phyloP scores from a whole-genome alignment of 352 stramenopile species.

The Halophytophthora polymorphica region DNA sequence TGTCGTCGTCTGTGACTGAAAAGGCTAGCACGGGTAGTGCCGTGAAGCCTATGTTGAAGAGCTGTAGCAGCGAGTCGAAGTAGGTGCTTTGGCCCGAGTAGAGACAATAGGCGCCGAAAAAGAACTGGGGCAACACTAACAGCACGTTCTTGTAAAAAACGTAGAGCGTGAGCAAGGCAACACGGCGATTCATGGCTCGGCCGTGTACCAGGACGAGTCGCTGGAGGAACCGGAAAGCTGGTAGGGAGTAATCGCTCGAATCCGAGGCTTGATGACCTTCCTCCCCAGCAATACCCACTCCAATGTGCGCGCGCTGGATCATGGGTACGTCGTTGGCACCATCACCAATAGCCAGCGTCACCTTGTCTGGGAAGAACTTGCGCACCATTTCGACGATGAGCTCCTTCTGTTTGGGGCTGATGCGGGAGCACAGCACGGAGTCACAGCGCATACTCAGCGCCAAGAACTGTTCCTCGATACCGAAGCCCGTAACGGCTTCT shows the following conservation, averaged over 20 bases:
- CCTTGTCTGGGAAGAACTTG: constrained; percentile 33
- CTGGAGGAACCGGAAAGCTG: constrained; percentile 82
- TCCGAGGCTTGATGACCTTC: constrained; percentile 86
- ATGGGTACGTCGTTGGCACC: constrained; percentile 93
- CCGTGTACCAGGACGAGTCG: constrained; percentile 87
- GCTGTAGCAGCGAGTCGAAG: constrained; percentile 71
- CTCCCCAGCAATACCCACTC: constrained; percentile 56
- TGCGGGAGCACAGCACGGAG: constrained; percentile 94
- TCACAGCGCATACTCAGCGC: constrained; percentile 75
- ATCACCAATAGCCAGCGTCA: constrained; percentile 85
- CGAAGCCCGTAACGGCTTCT: constrained; percentile 33
- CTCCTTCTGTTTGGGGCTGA: constrained; percentile 96
- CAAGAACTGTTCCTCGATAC: constrained; percentile 46
- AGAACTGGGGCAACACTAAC: constrained; percentile 76
- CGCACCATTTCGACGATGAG: constrained; percentile 94
- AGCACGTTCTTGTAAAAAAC: constrained; percentile 90
- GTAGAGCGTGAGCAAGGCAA: constrained; percentile 68
- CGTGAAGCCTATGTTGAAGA: constrained; percentile 84
- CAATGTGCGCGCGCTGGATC: constrained; percentile 82
- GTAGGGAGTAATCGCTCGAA: constrained; percentile 88
- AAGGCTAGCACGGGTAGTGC: constrained; percentile 66
- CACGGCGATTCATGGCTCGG: constrained; percentile 66
- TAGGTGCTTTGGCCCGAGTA: constrained; percentile 80
- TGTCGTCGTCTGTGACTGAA: constrained; percentile 54
- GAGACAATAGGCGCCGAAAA: constrained; percentile 66